These are phyloP conservation scores for Cubamyces lactineus DNA, from an alignment of 768 basidiomycete species.

Conservation along the genomic window DNA sequence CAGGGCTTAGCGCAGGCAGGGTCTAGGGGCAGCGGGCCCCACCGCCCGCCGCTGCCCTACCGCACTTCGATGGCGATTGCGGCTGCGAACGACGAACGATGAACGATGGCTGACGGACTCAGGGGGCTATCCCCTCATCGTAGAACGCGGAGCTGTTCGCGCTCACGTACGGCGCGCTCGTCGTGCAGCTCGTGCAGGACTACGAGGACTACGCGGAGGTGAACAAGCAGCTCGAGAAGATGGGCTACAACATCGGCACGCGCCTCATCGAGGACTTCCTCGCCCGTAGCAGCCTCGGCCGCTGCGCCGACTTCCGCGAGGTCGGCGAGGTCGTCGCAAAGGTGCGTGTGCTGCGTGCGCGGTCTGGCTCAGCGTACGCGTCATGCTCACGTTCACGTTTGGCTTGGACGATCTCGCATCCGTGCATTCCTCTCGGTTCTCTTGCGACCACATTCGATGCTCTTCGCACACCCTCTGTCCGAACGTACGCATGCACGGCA, in stretches of 20 bases:
- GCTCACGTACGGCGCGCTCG: constrained; percentile 94
- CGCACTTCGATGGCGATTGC: constrained; percentile 2
- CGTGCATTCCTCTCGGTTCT: neutral
- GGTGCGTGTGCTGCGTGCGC: constrained; percentile 52
- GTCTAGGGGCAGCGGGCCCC: no score
- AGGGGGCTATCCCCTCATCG: constrained; percentile 17
- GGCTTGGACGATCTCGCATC: neutral
- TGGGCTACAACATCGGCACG: constrained; percentile 99
- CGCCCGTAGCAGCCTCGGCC: constrained; percentile 87
- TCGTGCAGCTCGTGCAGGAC: constrained; percentile 98
- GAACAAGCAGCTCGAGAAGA: constrained; percentile 97
- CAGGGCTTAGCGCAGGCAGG: no score
- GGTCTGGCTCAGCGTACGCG: no score
- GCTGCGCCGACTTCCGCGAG: constrained; percentile 92
- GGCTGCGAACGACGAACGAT: neutral
- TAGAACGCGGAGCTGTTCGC: constrained; percentile 98
- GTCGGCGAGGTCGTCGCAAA: constrained; percentile 95
- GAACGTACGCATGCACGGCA: neutral
- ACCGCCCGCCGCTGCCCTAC: neutral
- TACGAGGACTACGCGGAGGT: constrained; percentile 97
- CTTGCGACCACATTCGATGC: neutral
- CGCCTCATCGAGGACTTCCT: constrained; percentile 97
- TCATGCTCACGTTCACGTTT: neutral
- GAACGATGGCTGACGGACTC: constrained; percentile 10
- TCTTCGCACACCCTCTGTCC: neutral